Base-by-base conservation (phyloP, 2,329 filamentous ascomycete genomes). In the Camillea tinctor region DNA sequence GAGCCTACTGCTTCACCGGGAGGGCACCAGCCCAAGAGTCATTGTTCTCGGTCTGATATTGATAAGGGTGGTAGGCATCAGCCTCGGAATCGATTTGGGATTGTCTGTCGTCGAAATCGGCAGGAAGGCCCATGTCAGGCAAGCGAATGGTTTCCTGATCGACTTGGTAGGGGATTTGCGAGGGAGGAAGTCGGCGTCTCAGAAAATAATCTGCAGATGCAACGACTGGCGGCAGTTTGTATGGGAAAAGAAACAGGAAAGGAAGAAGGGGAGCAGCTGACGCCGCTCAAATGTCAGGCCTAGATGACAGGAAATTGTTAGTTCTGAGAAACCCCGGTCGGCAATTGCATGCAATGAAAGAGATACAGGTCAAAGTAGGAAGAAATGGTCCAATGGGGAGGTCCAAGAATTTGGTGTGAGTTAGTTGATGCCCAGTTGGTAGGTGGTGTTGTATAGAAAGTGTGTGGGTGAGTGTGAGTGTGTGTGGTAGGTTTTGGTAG, bases 11-110 rank as follows among this genome's bases (percentile, higher is more conserved):
- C 88, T 96, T 96, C 85, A 96, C 87, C 73, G 95, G 95, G 71
- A 99, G 86, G 74, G 94, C 91, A 74, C 93, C 92, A 71, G 94
- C 95, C 95, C 95, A 96, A 68, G 92, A 94, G 76, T 73, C 78
- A 75, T 93, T 92, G 81, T 93, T 92, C 76, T 93, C 88, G 62
- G 88, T 88, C 78, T 95, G 88, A 79, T 95, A 98, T 77, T 92
- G 88, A 87, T 94, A 97, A 55, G 83, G 85, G 73, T 83, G 80
- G 73, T 88, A 88, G 74, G 80, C 74, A 70, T 86, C 81, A 69
- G 82, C 80, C 73, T 86, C 80, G 68, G 84, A 82, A 69, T 87
- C 85, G 71, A 83, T 77, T 68, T 86, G 81, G 75, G 76, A 83
- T 76, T 88, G 80, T 85, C 85, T 85, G 76, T 88, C 86, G 82